Base-by-base conservation (phyloP, 2,329 filamentous ascomycete genomes). In the Rhexocercosporidium sp. region DNA sequence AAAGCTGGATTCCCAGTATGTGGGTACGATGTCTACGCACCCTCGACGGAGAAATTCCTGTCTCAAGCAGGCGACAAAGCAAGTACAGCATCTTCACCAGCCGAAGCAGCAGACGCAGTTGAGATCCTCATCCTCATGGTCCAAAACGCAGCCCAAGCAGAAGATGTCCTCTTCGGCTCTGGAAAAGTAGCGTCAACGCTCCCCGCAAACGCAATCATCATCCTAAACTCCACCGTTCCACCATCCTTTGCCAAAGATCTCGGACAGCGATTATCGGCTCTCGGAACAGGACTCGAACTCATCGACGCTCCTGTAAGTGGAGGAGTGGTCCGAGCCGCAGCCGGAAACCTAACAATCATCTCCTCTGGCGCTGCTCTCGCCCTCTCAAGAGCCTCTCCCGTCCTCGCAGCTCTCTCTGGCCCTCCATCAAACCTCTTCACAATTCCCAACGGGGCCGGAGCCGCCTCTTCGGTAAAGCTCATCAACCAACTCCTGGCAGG, bases 331-430 rank as follows among this genome's bases (percentile, higher is more conserved):
- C 84, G 90, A 53, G 90, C 90, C 1, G 89, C 88, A 0, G 85
- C 90, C 54, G 91, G 91, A 3, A 91, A 90, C 0, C 79, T 93
- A 47, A 91, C 89, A 27, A 93, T 94, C 75, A 92, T 94, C 88
- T 89, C 89, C 0, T 88, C 88, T 2, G 89, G 83, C 0, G 81
- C 85, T 0, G 82, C 85, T 0, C 82, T 81, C 2, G 86, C 88
- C 8, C 79, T 92, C 1, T 81, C 84, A 44, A 85, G 84, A 67
- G 88, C 85, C 0, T 82, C 82, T 22, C 84, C 82, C 57, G 78
- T 93, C 2, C 82, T 93, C 1, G 81, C 86, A 59, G 85, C 86
- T 70, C 86, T 93, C 81, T 86, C 90, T 1, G 77, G 77, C 20
- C 65, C 60, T 3, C 11, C 67, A 0, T 62, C 64, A 18, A 92